phyloP scores from a whole-genome alignment of 1,284 basidiomycete species.

The Ganoderma resinaceum region DNA sequence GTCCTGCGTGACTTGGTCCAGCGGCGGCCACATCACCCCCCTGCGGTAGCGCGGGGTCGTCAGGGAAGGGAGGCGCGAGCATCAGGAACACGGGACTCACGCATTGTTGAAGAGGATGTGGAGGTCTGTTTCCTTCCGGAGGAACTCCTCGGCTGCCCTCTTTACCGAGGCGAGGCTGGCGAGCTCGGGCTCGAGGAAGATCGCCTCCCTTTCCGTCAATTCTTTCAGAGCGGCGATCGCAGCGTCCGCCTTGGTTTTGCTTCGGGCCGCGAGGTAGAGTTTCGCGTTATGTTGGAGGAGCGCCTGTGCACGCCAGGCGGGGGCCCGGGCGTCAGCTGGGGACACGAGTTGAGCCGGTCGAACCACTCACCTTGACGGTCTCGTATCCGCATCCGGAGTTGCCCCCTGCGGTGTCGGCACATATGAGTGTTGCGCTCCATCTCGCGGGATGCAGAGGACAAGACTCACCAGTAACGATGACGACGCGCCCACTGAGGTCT shows the following conservation, averaged over 20 bases:
- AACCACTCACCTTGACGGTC: constrained; percentile 35
- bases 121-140: constrained; percentile 51
- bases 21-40: constrained; percentile 54
- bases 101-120: constrained; percentile 62
- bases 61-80: constrained; percentile 44
- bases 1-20: constrained; percentile 47
- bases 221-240: constrained; percentile 53
- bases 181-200: constrained; percentile 58
- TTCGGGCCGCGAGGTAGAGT: constrained; percentile 59
- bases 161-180: constrained; percentile 50
- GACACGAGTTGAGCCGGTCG: not conserved
- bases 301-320: constrained; percentile 35
- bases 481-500: constrained; percentile 55
- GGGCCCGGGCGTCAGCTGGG: not conserved
- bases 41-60: constrained; percentile 32
- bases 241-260: constrained; percentile 45
- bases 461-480: constrained; percentile 48
- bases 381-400: constrained; percentile 51
- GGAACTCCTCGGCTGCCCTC: constrained; percentile 49
- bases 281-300: constrained; percentile 54
- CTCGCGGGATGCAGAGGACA: no score
- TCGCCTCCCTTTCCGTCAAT: constrained; percentile 43
- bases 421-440: no score
- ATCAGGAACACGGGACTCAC: no score
- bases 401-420: constrained; percentile 35